phyloP scores from a whole-genome alignment of 1,139 yeast genomes.

The Geotrichum restrictum region DNA sequence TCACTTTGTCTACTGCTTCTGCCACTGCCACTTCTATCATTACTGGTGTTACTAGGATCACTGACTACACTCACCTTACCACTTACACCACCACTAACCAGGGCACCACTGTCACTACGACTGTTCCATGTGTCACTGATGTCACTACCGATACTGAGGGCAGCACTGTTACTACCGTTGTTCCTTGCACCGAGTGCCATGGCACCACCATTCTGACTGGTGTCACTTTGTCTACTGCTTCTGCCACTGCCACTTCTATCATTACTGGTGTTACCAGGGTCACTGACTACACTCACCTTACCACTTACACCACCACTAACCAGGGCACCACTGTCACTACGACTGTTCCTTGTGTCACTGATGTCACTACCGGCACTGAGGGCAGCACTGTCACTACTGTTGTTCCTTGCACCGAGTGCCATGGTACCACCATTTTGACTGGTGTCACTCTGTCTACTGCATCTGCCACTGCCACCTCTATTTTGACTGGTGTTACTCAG shows the following conservation, averaged over 20 bases:
- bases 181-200: neutral
- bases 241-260: conserved; percentile 3
- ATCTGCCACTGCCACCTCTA: too few species aligned
- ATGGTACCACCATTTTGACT: neutral
- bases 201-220: conserved; percentile 1
- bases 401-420: conserved; percentile 1
- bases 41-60: neutral
- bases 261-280: too few species aligned
- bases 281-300: neutral
- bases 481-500: too few species aligned
- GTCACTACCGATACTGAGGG: neutral
- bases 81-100: neutral
- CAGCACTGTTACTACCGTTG: neutral
- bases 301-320: neutral
- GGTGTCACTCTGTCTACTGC: neutral
- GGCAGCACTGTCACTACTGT: conserved; percentile 7
- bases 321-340: neutral
- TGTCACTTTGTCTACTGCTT: neutral
- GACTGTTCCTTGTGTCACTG: too few species aligned
- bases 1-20: neutral
- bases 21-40: neutral
- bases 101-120: neutral
- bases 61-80: conserved; percentile 5
- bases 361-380: too few species aligned
- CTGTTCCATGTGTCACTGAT: neutral